Percentiles rank a stretch among this genome's conserved stretches.
Conservation (phyloP, 2,329 filamentous ascomycete species). For the Fulvia fulva region DNA sequence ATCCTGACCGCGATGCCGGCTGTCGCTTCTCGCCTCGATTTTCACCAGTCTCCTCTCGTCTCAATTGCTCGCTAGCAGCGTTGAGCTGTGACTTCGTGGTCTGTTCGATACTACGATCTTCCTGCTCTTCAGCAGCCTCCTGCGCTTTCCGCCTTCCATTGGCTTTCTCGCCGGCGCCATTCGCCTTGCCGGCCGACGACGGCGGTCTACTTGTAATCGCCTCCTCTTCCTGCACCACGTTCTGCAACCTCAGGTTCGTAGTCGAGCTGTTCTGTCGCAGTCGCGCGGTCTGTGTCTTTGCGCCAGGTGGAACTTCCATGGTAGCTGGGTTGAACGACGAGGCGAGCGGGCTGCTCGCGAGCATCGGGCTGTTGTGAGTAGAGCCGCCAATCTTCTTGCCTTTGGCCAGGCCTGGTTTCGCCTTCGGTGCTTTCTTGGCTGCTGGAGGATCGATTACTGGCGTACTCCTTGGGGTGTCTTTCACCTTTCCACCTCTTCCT, state of each 20-base stretch:
- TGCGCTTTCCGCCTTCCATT: constrained; percentile 23
- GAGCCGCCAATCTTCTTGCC: constrained; percentile 69
- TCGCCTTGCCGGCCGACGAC: constrained; percentile 24
- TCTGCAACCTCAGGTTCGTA: constrained; percentile 36
- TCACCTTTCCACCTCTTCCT: constrained; percentile 33
- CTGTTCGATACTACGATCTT: constrained; percentile 18
- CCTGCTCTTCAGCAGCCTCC: constrained; percentile 21
- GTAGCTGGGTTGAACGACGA: constrained; percentile 58
- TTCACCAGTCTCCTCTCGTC: constrained; percentile 47
- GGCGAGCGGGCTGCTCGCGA: constrained; percentile 48
- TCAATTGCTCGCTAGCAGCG: constrained; percentile 37
- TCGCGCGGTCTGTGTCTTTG: constrained; percentile 63
- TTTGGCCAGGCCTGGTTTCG: constrained; percentile 60
- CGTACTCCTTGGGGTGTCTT: constrained; percentile 64
- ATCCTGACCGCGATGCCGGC: constrained; percentile 24
- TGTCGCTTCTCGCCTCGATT: constrained; percentile 13
- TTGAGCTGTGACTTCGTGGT: constrained; percentile 12
- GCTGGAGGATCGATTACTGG: constrained; percentile 61
- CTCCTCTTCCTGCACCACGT: constrained; percentile 37
- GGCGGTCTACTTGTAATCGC: constrained; percentile 34
- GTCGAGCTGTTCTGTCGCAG: constrained; percentile 70
- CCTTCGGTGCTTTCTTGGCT: constrained; percentile 69
- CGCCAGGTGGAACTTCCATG: constrained; percentile 65
- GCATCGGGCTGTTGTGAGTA: constrained; percentile 38
- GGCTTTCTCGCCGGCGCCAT: constrained; percentile 23